Base-by-base conservation (phyloP, 805 yeast species). In the Yamadazyma phyllophila region DNA sequence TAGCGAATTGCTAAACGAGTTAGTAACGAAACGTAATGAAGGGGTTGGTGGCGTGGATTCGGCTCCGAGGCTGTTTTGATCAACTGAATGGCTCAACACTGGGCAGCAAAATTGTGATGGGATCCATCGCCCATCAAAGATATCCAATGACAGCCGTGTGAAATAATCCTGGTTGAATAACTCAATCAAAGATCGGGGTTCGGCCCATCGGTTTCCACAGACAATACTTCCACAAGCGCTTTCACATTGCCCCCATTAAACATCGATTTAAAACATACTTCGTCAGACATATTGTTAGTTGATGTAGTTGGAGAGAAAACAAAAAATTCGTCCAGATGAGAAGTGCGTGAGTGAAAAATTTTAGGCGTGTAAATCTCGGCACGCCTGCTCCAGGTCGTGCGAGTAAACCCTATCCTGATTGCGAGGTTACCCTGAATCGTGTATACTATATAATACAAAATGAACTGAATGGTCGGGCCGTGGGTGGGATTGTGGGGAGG, bases 1-100 rank as follows among this genome's bases (percentile, higher is more conserved):
- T 81, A 79, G 91, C 97, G 78, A 92, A 92, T 76, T 90, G 97
- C 90, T 88, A 56, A 33, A 39, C 16, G 6, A 32, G 67, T 61
- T 63, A 62, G 67, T 61, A 62, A 24, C 9, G 12, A 24, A 20
- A 4, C 6, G 24, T 20, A 20, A 4, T 36, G 29, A 14, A 6
- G 39, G 29, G 17, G 39, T 14, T 9, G 29, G 39, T 36, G 39
- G 35, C 24, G 10, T 12, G 33, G 12, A 10, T 14, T 17, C 24
- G 14, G 5, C n/a, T n/a, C 13, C 14, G n/a, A 13, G 13, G 7
- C 3, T 20, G 6, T 20, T 20, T 20, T 20, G 6, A 20, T 20
- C 3, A 4, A 20, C 3, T 20, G 24, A 20, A 20, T 20, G 6
- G 24, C 24, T 20, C 24, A 20, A 6, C 24, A 20, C 6, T 20